Evolutionary conservation across 2,329 filamentous ascomycete species (phyloP).

Genomic region (Alternaria arborescens): DNA sequence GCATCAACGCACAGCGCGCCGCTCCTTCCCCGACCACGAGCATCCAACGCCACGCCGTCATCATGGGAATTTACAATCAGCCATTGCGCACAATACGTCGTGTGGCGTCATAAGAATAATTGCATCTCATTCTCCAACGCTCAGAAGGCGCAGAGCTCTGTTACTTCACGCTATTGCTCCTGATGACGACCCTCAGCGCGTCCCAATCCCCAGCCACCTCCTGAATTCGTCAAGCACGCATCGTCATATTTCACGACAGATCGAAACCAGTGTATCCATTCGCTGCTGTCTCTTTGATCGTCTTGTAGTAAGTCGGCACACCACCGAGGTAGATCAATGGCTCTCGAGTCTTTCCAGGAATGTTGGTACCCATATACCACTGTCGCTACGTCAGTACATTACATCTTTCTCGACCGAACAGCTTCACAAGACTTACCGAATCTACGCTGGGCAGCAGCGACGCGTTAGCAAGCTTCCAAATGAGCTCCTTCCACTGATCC

Average conservation of each 20-base stretch:
- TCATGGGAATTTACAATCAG: too few relatives aligned
- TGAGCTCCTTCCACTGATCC: slow-evolving; percentile 59
- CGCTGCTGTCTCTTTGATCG: slow-evolving; percentile 22
- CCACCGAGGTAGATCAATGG: slow-evolving; percentile 59
- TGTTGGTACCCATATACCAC: slow-evolving; percentile 66
- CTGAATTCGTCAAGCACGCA: neutral
- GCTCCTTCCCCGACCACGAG: too few relatives aligned
- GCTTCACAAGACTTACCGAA: neutral
- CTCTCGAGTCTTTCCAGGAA: slow-evolving; percentile 64
- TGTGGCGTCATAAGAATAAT: too few relatives aligned
- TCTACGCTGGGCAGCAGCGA: slow-evolving; percentile 60
- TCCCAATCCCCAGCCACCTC: neutral
- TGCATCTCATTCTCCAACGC: too few relatives aligned
- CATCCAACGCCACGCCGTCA: too few relatives aligned
- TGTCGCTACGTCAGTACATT: slow-evolving; percentile 5
- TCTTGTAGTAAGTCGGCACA: slow-evolving; percentile 34
- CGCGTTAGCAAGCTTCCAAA: slow-evolving; percentile 58
- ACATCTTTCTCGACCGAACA: too few relatives aligned
- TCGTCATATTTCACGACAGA: neutral
- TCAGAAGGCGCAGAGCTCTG: too few relatives aligned
- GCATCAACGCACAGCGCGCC: too few relatives aligned
- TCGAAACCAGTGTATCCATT: slow-evolving; percentile 31
- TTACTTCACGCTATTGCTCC: too few relatives aligned
- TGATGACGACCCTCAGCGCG: slow-evolving; percentile 17
- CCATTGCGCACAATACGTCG: too few relatives aligned